Percentiles rank a stretch among this genome's conserved stretches.
Conservation (phyloP, 257 asterid genomes). For the Przewalskia tangutica region DNA sequence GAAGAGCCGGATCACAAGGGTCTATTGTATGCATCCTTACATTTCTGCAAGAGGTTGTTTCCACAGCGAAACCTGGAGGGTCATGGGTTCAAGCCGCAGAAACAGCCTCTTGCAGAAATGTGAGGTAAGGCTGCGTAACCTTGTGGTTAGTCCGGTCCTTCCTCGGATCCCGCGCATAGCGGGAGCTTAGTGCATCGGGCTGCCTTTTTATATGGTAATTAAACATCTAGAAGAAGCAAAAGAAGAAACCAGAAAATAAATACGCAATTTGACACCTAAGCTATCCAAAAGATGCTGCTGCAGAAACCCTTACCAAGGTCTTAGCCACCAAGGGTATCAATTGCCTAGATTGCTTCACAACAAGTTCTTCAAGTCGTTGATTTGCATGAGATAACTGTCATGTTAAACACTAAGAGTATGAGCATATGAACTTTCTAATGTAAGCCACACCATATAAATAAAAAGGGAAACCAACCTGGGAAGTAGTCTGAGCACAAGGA, state of each 20-base stretch:
- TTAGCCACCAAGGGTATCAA: constrained; percentile 79
- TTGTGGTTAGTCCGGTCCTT: no score
- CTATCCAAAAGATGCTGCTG: neutral
- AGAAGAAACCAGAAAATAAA: neutral
- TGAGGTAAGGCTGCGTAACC: no score
- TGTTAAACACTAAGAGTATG: constrained; percentile 2
- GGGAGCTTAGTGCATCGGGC: no score
- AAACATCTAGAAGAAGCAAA: neutral
- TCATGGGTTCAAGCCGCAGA: no score
- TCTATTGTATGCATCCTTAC: no score
- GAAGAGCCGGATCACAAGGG: no score
- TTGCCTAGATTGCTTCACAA: constrained; percentile 77
- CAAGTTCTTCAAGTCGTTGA: constrained; percentile 83
- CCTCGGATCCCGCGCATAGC: no score
- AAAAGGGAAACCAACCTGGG: constrained; percentile 41
- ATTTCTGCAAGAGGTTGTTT: no score
- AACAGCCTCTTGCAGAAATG: no score
- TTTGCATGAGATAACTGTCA: constrained; percentile 51
- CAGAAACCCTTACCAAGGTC: constrained; percentile 43
- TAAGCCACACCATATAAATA: neutral
- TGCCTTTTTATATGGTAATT: no score
- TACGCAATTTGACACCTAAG: neutral
- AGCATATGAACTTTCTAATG: constrained; percentile 7
- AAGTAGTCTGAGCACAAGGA: constrained; percentile 15
- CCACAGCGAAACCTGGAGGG: no score